Percentiles rank a stretch among this genome's conserved stretches.
Conservation (phyloP, 2,329 filamentous ascomycete genomes). For the Xylaria multiplex region DNA sequence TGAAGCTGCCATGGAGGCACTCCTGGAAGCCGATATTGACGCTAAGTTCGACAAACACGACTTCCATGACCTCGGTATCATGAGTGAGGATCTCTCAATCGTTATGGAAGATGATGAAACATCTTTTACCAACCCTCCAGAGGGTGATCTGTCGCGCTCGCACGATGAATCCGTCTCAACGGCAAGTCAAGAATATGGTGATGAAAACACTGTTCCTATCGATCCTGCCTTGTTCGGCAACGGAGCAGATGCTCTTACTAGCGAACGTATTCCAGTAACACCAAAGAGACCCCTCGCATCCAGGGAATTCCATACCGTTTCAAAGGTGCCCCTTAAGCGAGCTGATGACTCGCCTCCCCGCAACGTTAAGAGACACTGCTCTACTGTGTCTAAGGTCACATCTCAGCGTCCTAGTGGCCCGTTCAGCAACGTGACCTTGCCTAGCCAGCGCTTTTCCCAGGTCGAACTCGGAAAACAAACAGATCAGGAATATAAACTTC, state of each 20-base stretch:
- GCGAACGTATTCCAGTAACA: slow-evolving; percentile 59
- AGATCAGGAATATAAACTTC: slow-evolving; percentile 38
- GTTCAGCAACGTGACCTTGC: slow-evolving; percentile 61
- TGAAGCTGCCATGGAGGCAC: slow-evolving; percentile 44
- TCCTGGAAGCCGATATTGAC: slow-evolving; percentile 49
- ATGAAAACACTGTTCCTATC: slow-evolving; percentile 71
- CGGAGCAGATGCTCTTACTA: slow-evolving; percentile 32
- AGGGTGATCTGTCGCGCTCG: slow-evolving; percentile 49
- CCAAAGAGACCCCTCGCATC: slow-evolving; percentile 61
- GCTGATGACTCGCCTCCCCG: slow-evolving; percentile 67
- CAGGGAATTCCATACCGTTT: slow-evolving; percentile 76
- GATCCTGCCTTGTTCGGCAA: slow-evolving; percentile 58
- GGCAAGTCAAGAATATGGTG: slow-evolving; percentile 72
- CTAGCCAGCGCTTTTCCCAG: slow-evolving; percentile 55
- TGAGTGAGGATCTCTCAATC: slow-evolving; percentile 66
- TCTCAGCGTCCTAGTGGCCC: slow-evolving; percentile 55
- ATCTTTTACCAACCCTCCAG: slow-evolving; percentile 62
- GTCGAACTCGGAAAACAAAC: slow-evolving; percentile 43
- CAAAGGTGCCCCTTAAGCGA: slow-evolving; percentile 79
- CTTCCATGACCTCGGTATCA: slow-evolving; percentile 60
- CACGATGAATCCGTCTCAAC: slow-evolving; percentile 61
- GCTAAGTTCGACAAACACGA: slow-evolving; percentile 54
- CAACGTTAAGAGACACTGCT: slow-evolving; percentile 60
- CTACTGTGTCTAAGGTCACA: slow-evolving; percentile 61
- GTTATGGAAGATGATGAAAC: slow-evolving; percentile 69